Conservation (phyloP, 1,284 basidiomycete genomes). For the Ceratobasidium papillatum region DNA sequence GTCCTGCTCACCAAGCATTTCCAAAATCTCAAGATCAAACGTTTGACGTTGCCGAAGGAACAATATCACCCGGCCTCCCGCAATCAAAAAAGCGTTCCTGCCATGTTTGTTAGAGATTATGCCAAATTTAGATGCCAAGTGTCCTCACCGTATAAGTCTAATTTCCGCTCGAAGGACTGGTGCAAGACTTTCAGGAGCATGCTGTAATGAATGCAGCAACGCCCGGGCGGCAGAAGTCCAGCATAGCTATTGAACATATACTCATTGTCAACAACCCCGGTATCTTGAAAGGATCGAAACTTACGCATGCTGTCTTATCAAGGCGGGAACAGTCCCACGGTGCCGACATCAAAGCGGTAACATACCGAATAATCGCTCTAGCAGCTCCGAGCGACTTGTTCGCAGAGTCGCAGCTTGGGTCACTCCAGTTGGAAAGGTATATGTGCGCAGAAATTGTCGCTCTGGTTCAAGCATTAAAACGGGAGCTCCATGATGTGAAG, state of each 20-base stretch:
- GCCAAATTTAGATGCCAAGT: not conserved
- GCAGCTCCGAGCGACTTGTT: slow-evolving; percentile 21
- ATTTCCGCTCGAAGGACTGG: slow-evolving; percentile 31
- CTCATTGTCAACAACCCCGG: not conserved
- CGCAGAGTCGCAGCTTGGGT: slow-evolving; percentile 34
- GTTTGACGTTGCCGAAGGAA: not conserved
- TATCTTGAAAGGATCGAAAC: not conserved
- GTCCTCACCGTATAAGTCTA: not conserved
- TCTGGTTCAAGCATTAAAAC: not conserved
- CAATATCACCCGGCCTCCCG: slow-evolving; percentile 1
- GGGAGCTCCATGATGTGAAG: not conserved
- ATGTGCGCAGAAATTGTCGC: not conserved
- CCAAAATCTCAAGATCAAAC: not conserved
- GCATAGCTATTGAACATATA: not conserved
- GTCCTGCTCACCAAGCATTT: slow-evolving; percentile 12
- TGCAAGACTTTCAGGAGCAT: slow-evolving; percentile 23
- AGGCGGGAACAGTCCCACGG: slow-evolving; percentile 12
- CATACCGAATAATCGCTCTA: slow-evolving; percentile 12
- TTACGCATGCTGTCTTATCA: slow-evolving; percentile 3
- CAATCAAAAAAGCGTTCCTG: slow-evolving; percentile 1
- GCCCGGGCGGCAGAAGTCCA: slow-evolving; percentile 1
- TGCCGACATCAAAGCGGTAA: not conserved
- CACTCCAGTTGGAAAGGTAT: slow-evolving; percentile 17
- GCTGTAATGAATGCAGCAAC: not conserved
- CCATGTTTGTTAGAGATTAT: not conserved